phyloP scores from a whole-genome alignment of 176 grass and related monocot genomes.

The Tuctoria greenei region DNA sequence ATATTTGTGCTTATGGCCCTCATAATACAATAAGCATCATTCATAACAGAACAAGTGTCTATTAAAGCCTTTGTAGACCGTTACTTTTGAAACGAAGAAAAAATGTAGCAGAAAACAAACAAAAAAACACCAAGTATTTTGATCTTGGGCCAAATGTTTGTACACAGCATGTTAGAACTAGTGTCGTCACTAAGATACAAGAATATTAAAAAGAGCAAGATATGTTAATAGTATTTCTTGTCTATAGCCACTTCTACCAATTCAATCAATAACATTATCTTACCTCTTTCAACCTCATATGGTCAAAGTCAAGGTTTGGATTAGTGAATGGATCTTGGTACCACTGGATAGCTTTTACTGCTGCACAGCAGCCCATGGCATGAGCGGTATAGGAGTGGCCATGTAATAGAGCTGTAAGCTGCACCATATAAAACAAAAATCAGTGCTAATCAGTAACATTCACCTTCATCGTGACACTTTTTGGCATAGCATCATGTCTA shows the following conservation, averaged over 20 bases:
- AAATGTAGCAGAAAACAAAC: background rate
- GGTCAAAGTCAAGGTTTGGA: constrained; percentile 61
- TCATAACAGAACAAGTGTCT: no score
- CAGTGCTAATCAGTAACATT: background rate
- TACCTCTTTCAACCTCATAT: constrained; percentile 76
- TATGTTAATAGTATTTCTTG: background rate
- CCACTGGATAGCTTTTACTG: constrained; percentile 88
- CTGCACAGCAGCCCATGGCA: constrained; percentile 75
- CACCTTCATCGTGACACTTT: background rate
- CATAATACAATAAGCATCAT: no score
- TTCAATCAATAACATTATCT: constrained; percentile 23
- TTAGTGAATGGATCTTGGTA: constrained; percentile 75
- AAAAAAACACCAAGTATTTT: constrained; percentile 1
- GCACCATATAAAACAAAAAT: constrained; percentile 21
- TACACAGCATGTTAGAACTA: background rate
- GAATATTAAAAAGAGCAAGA: background rate
- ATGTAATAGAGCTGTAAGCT: constrained; percentile 90
- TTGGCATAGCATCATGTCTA: constrained; percentile 20
- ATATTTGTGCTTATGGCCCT: no score
- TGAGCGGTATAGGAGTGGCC: constrained; percentile 95
- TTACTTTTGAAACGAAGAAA: background rate
- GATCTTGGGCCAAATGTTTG: background rate
- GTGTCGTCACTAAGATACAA: background rate
- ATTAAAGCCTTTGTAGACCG: background rate
- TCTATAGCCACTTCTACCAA: background rate